Conservation (phyloP, 495 filamentous ascomycete species). For the Astrothelium macrocarpum region DNA sequence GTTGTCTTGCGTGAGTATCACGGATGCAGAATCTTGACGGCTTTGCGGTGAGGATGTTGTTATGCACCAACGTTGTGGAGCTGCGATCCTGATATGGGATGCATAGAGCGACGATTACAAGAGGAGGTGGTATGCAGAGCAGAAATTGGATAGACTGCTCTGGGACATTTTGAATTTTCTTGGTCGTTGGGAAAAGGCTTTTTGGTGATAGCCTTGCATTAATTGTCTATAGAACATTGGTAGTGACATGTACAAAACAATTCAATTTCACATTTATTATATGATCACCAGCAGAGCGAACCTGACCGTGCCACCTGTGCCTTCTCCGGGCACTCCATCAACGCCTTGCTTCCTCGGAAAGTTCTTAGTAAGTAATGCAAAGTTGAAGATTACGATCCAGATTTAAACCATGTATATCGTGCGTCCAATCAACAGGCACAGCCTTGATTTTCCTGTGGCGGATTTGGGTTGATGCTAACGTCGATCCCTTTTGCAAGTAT, state of each 20-base stretch:
- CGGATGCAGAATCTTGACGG: not conserved
- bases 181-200: not conserved
- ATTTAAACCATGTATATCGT: not conserved
- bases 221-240: constrained; percentile 2
- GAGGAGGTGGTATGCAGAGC: not conserved
- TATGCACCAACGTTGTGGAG: not conserved
- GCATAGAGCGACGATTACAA: not conserved
- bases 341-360: not conserved
- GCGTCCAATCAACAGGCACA: constrained; percentile 57
- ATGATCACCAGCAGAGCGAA: not conserved
- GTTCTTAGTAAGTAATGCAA: not conserved
- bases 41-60: constrained; percentile 1
- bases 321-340: not conserved
- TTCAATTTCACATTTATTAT: not conserved
- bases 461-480: constrained; percentile 74
- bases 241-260: not conserved
- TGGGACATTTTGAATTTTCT: not conserved
- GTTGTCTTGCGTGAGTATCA: not conserved
- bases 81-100: not conserved
- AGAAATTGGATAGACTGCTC: not conserved
- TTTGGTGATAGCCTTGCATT: not conserved
- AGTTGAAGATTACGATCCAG: not conserved
- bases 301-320: not conserved
- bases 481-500: constrained; percentile 63
- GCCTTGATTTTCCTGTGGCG: constrained; percentile 62